Conservation (phyloP, 2,329 filamentous ascomycete species). For the Bipolaris zeicola region DNA sequence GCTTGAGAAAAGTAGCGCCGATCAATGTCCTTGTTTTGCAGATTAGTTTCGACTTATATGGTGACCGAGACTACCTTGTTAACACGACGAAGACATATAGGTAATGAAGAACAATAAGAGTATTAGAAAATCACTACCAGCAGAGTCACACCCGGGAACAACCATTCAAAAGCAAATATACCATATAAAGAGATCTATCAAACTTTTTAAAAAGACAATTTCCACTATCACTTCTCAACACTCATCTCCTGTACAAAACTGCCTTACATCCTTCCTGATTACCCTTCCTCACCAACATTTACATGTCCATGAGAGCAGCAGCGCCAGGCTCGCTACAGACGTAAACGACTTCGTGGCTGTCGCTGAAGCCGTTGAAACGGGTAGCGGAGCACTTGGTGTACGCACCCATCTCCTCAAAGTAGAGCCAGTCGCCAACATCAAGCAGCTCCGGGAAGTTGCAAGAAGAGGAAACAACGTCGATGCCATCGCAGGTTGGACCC, state of each 20-base stretch:
- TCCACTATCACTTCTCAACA: background rate
- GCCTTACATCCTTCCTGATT: background rate
- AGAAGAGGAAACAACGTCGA: slow-evolving; percentile 88
- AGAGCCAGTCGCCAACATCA: slow-evolving; percentile 96
- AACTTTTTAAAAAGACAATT: slow-evolving; percentile 5
- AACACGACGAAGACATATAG: too few species aligned
- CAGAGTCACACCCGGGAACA: background rate
- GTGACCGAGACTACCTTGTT: too few species aligned
- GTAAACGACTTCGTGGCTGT: slow-evolving; percentile 91
- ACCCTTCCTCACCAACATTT: slow-evolving; percentile 5
- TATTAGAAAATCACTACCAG: too few species aligned
- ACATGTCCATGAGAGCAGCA: slow-evolving; percentile 65
- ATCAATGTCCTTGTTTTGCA: too few species aligned
- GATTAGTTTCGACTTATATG: too few species aligned
- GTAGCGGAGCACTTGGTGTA: slow-evolving; percentile 99
- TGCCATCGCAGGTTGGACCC: slow-evolving; percentile 97
- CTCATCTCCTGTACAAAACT: background rate
- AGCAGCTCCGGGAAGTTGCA: slow-evolving; percentile 77
- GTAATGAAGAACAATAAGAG: too few species aligned
- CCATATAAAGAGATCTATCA: slow-evolving; percentile 11
- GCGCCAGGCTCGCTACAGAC: slow-evolving; percentile 93
- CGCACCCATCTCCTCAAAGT: slow-evolving; percentile 98
- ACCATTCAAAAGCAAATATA: slow-evolving; percentile 1
- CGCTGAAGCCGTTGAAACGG: slow-evolving; percentile 95
- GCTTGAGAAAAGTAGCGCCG: background rate